Evolutionary conservation across 176 grass and related monocot genomes (phyloP).

Genomic region (Zea luxurians): DNA sequence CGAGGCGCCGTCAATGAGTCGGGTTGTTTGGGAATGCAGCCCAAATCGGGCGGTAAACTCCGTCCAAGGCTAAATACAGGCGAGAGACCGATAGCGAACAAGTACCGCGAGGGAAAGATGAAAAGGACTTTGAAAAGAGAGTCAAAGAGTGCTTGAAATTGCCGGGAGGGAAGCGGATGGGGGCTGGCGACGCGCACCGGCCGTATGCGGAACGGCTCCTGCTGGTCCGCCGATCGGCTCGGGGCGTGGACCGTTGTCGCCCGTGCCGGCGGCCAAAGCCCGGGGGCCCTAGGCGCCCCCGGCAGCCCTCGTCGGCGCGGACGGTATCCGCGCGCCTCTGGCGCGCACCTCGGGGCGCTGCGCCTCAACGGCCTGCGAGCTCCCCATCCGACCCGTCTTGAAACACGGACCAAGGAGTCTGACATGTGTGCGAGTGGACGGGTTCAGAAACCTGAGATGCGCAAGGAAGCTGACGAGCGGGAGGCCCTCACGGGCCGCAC

Average conservation of each 20-base stretch:
- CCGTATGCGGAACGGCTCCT: slow-evolving; percentile 17
- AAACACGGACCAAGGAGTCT: no score
- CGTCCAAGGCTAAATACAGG: no score
- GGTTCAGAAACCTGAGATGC: no score
- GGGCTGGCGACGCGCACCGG: slow-evolving; percentile 51
- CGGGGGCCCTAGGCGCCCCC: no score
- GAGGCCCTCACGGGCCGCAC: slow-evolving; percentile 18
- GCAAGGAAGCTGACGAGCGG: no score
- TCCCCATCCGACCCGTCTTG: no score
- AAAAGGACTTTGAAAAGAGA: slow-evolving; percentile 81
- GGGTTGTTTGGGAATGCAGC: slow-evolving; percentile 65
- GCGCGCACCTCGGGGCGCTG: no score
- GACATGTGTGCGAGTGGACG: no score
- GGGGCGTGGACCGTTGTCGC: neutral
- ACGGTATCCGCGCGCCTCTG: no score
- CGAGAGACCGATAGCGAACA: slow-evolving; percentile 64
- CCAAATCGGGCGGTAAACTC: slow-evolving; percentile 34
- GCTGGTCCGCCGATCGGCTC: neutral
- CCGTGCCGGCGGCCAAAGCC: no score
- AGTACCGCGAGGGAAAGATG: slow-evolving; percentile 66
- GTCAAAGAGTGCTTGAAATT: slow-evolving; percentile 73
- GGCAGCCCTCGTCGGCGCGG: no score
- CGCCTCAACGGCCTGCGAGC: no score
- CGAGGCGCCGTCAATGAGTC: slow-evolving; percentile 54
- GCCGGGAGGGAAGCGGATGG: slow-evolving; percentile 58